These are phyloP conservation scores for Sphaerosporella brunnea DNA, from an alignment of 495 filamentous ascomycete genomes.

Conservation along the genomic window DNA sequence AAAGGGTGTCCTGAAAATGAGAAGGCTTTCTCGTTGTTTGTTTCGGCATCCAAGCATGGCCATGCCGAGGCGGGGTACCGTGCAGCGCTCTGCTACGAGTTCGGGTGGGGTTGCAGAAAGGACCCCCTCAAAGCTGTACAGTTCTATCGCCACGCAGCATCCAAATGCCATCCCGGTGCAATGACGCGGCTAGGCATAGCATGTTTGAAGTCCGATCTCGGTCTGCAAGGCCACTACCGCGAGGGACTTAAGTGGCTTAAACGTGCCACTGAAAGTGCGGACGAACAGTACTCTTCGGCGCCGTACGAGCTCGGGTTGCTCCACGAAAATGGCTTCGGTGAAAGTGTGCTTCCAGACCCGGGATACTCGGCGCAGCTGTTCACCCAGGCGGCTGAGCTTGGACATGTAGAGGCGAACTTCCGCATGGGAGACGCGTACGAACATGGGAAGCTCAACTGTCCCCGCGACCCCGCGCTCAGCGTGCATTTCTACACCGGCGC, in stretches of 20 bases:
- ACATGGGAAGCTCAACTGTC: conserved; percentile 72
- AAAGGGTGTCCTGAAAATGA: conserved; percentile 84
- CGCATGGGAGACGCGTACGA: conserved; percentile 94
- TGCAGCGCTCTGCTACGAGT: conserved; percentile 88
- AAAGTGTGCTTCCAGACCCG: conserved; percentile 79
- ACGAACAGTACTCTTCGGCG: conserved; percentile 76
- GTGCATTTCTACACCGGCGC: conserved; percentile 95
- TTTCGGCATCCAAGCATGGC: conserved; percentile 88
- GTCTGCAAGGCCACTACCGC: conserved; percentile 61
- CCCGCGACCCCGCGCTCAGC: conserved; percentile 76
- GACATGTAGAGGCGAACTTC: conserved; percentile 67
- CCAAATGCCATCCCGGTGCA: conserved; percentile 86
- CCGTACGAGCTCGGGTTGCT: conserved; percentile 80
- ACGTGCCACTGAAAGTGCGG: conserved; percentile 71
- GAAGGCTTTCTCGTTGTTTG: conserved; percentile 74
- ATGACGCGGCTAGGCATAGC: conserved; percentile 84
- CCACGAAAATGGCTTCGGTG: conserved; percentile 76
- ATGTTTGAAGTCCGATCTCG: conserved; percentile 74
- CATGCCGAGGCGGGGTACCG: conserved; percentile 93
- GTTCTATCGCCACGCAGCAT: conserved; percentile 76
- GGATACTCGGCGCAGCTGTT: conserved; percentile 85
- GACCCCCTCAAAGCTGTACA: conserved; percentile 81
- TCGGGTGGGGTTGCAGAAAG: conserved; percentile 85
- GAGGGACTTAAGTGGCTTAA: conserved; percentile 97
- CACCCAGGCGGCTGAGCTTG: conserved; percentile 83